phyloP scores from a whole-genome alignment of 345 rosid genomes.

The Durio zibethinus region DNA sequence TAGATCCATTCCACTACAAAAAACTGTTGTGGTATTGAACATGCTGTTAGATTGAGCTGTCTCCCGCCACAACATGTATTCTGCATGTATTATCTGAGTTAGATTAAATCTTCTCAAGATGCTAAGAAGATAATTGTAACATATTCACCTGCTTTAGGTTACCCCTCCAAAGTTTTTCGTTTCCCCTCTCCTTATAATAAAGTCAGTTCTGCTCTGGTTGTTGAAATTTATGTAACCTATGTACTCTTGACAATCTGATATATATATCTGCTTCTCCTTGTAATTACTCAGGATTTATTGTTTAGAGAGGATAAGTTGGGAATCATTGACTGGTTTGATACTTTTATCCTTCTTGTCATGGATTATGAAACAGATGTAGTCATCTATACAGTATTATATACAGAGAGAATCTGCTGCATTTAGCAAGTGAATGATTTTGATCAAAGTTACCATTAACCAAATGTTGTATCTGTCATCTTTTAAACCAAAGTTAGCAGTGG shows the following conservation, averaged over 20 bases:
- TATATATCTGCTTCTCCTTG: background rate
- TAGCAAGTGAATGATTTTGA: background rate
- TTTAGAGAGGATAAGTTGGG: background rate
- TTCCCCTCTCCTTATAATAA: background rate
- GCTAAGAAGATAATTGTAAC: constrained; percentile 6
- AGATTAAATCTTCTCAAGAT: constrained; percentile 6
- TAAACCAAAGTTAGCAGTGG: background rate
- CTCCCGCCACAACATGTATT: background rate
- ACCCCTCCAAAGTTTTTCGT: background rate
- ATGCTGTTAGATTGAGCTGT: background rate
- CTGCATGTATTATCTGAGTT: constrained; percentile 3
- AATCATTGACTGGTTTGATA: background rate
- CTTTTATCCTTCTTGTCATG: background rate
- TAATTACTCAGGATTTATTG: background rate
- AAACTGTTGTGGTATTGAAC: background rate
- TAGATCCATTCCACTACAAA: background rate
- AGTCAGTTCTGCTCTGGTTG: background rate
- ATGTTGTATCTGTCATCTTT: background rate
- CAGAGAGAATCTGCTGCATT: background rate
- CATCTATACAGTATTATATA: background rate
- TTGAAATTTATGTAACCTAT: background rate
- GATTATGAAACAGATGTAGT: background rate
- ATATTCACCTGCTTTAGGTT: background rate
- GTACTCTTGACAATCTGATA: background rate
- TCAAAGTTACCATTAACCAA: background rate